A percentile compares a stretch with the other conserved stretches of the same genome.
Conservation (phyloP, 169 alveolate genomes). For the Cryptosporidium muris region DNA sequence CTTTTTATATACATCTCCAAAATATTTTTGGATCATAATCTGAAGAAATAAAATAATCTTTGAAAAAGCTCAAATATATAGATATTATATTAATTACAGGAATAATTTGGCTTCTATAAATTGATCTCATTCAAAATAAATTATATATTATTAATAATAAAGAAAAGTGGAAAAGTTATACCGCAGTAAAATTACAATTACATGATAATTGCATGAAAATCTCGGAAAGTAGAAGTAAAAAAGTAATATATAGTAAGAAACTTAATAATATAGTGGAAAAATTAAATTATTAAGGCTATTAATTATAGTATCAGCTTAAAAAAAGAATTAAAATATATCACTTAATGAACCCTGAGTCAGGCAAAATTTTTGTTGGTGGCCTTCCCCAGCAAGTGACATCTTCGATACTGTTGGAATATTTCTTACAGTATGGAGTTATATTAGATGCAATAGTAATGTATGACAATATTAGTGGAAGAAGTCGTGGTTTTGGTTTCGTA, state of each 20-base stretch:
- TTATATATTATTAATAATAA: too few relatives aligned
- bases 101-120: too few relatives aligned
- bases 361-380: constrained; percentile 79
- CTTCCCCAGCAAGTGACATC: constrained; percentile 75
- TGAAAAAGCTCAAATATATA: too few relatives aligned
- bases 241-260: too few relatives aligned
- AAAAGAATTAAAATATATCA: not conserved
- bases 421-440: constrained; percentile 74
- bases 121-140: too few relatives aligned
- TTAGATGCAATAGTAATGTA: constrained; percentile 78
- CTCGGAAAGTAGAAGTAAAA: not conserved
- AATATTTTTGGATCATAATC: too few relatives aligned
- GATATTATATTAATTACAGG: too few relatives aligned
- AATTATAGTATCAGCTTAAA: not conserved
- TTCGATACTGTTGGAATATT: constrained; percentile 72
- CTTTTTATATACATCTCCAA: too few relatives aligned
- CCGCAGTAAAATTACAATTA: too few relatives aligned
- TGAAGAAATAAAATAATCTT: too few relatives aligned
- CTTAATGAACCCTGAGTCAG: constrained; percentile 35
- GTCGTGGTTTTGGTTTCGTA: constrained; percentile 82
- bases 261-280: not conserved
- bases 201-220: not conserved
- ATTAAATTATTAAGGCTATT: not conserved
- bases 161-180: too few relatives aligned
- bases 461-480: constrained; percentile 78